phyloP scores from a whole-genome alignment of 805 yeast species.

The Dipodascus geniculatus region DNA sequence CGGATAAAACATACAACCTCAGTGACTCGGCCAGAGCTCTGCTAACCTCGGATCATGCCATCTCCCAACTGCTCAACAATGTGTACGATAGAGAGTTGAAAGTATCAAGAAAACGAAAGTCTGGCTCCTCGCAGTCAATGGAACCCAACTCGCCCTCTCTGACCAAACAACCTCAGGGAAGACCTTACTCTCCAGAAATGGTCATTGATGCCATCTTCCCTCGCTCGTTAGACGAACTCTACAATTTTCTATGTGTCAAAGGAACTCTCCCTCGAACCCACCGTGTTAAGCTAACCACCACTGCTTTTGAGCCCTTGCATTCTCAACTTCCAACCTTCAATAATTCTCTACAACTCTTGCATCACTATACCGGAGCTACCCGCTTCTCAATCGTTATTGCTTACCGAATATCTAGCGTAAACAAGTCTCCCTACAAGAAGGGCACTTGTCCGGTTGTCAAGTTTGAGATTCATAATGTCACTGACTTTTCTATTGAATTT shows the following conservation, averaged over 20 bases:
- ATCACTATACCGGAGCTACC: not conserved
- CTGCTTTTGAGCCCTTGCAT: not conserved
- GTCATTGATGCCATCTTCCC: not conserved
- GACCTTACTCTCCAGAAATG: not conserved
- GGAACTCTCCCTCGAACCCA: not conserved
- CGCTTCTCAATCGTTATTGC: not conserved
- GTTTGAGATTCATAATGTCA: not conserved
- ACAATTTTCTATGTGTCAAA: not conserved
- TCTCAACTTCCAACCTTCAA: not conserved
- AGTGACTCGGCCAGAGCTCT: not conserved
- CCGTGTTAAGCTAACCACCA: not conserved
- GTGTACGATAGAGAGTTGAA: not conserved
- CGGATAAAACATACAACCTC: not conserved
- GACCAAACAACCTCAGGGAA: not conserved
- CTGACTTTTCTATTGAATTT: not conserved
- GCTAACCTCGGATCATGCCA: not conserved
- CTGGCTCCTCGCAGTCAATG: not conserved
- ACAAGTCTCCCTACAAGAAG: not conserved
- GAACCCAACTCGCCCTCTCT: not conserved
- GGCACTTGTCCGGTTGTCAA: not conserved
- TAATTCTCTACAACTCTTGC: not conserved
- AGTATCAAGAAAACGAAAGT: not conserved
- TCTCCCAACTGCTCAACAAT: not conserved
- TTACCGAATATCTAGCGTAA: not conserved
- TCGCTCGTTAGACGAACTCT: not conserved